Percentiles rank a stretch among this genome's conserved stretches.
phyloP scores from a whole-genome alignment of 371 early-diverging fungal species.

The Circinella minor region DNA sequence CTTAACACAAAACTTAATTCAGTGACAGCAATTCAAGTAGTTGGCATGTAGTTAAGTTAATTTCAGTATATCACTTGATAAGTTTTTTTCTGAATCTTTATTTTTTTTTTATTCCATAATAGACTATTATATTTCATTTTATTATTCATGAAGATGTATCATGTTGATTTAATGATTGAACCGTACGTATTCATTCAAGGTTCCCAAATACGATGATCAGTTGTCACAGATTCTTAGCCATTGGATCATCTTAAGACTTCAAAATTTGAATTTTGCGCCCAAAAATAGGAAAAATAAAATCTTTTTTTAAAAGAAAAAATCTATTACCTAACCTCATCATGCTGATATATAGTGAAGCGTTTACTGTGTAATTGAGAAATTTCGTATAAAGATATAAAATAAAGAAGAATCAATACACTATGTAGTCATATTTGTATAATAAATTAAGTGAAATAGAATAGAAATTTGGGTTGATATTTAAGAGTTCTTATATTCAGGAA shows the following conservation, averaged over 20 bases:
- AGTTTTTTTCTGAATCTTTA: not conserved
- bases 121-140: conserved; percentile 30
- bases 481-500: too few relatives aligned
- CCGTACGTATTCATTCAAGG: conserved; percentile 33
- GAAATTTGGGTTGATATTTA: too few relatives aligned
- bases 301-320: too few relatives aligned
- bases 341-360: too few relatives aligned
- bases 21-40: conserved; percentile 26
- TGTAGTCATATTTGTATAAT: too few relatives aligned
- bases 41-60: conserved; percentile 19
- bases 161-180: conserved; percentile 25
- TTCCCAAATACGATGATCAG: conserved; percentile 25
- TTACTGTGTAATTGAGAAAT: too few relatives aligned
- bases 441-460: too few relatives aligned
- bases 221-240: conserved; percentile 23
- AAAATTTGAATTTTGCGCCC: too few relatives aligned
- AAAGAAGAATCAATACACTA: too few relatives aligned
- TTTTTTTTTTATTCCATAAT: conserved; percentile 20
- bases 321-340: too few relatives aligned
- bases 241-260: conserved; percentile 21
- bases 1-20: conserved; percentile 16
- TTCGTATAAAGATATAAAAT: too few relatives aligned
- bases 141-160: conserved; percentile 22
- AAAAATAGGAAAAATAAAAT: too few relatives aligned
- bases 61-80: conserved; percentile 4